Base-by-base conservation (phyloP, 495 filamentous ascomycete genomes). In the Tuber calosporum region DNA sequence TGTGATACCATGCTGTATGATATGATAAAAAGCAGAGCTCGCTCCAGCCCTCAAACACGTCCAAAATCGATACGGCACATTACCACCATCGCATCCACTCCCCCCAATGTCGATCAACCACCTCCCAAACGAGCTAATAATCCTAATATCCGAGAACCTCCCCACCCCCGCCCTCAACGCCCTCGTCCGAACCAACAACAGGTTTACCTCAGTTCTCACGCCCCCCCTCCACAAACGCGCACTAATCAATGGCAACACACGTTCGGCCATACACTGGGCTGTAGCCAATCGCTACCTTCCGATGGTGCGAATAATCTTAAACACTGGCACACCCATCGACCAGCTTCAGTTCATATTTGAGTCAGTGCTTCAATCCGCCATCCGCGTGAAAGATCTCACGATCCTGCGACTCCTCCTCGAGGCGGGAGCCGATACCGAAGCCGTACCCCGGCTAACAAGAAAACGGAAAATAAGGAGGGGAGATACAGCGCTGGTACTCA, bases 101-200 rank as follows among this genome's bases (percentile, higher is more conserved):
- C 45, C n/a, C 22, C 30, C 39, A 67, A 77, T 77, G 76, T 73
- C 75, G 43, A 45, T 77, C 22, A 34, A 70, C 20, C 26, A 67
- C 17, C 67, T 77, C 42, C 76, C 76, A 38, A 77, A 77, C 75
- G 76, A 77, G 38, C 69, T 77, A 19, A 53, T 77, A 38, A 38
- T 77, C 13, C 74, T 69, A 17, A 73, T 78, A 36, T 74, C 76
- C 22, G 70, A 78, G 43, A 43, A 38, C 34, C 76, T 78, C 58
- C 70, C 76, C 41, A 66, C 69, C 0, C 38, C 68, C 17, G 67
- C 76, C 36, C 76, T 78, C 69, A 77, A 67, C 70, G n/a, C 37
- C 15, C 70, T 78, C 26, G 58, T 78, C 22, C 74, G 58, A 5
- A 77, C 76, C 34, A 72, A 37, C 30, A 71, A 62, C 11, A 70